A percentile compares a stretch with the other conserved stretches of the same genome.
phyloP scores from a whole-genome alignment of 768 basidiomycete species.

The Sistotremastrum suecicum region DNA sequence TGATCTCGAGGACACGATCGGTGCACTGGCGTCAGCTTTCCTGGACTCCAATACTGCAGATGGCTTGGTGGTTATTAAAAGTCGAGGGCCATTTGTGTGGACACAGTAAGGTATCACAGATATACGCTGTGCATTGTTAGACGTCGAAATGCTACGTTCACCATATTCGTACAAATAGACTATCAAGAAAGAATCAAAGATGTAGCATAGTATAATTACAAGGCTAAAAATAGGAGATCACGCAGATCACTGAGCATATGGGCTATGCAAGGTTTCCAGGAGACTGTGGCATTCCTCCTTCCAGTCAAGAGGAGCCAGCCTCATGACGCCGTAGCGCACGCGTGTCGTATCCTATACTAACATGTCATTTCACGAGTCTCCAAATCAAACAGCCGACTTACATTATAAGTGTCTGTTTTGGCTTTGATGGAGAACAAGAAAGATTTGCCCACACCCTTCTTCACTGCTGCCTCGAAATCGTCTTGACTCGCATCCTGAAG shows the following conservation, averaged over 20 bases:
- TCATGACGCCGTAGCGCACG: conserved; percentile 70
- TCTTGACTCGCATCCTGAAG: conserved; percentile 44
- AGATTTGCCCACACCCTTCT: conserved; percentile 48
- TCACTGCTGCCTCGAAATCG: conserved; percentile 44
- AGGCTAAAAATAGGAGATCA: background rate
- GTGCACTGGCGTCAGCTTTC: too few species aligned
- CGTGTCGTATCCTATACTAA: conserved; percentile 56
- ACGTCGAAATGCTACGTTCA: too few species aligned
- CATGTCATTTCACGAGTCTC: background rate
- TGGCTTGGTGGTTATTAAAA: too few species aligned
- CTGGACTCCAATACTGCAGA: too few species aligned
- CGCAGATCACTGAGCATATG: conserved; percentile 33
- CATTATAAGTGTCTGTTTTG: conserved; percentile 76
- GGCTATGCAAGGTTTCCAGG: conserved; percentile 41
- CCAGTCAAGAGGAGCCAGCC: conserved; percentile 53
- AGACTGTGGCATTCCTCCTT: conserved; percentile 47
- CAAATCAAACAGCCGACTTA: conserved; percentile 21
- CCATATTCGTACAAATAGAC: too few species aligned
- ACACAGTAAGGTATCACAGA: too few species aligned
- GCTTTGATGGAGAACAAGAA: conserved; percentile 82
- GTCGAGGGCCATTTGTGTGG: too few species aligned
- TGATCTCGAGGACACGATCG: too few species aligned
- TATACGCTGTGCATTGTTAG: too few species aligned
- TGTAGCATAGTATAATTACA: background rate
- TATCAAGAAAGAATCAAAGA: too few species aligned